Conservation (phyloP, 441 rosid species). For the Geranium incanum region DNA sequence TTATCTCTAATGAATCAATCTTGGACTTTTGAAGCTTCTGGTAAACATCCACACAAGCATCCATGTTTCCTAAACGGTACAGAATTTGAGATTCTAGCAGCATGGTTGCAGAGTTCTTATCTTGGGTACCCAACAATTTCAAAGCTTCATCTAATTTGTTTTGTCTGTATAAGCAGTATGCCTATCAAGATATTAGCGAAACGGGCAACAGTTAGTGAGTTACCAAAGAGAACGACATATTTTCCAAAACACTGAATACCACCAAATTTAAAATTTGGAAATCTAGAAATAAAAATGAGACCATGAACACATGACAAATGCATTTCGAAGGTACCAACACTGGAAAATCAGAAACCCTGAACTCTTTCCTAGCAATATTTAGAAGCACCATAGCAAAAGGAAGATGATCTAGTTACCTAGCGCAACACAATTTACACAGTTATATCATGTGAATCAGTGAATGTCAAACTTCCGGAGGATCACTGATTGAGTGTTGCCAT, state of each 20-base stretch:
- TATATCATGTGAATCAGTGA: no score
- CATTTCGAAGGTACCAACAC: background rate
- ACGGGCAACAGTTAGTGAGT: background rate
- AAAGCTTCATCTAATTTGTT: slow-evolving; percentile 78
- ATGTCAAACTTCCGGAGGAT: background rate
- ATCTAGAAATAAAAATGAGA: background rate
- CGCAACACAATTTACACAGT: background rate
- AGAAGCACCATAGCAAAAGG: background rate
- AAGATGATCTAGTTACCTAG: background rate
- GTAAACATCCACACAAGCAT: slow-evolving; percentile 59
- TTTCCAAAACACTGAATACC: background rate
- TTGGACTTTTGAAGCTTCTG: slow-evolving; percentile 50
- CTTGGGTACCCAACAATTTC: slow-evolving; percentile 42
- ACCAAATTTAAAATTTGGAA: background rate
- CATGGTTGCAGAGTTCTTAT: slow-evolving; percentile 42
- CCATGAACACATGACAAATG: background rate
- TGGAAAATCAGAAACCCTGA: background rate
- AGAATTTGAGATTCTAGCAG: slow-evolving; percentile 79
- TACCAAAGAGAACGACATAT: background rate
- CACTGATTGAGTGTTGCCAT: background rate
- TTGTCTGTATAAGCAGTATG: slow-evolving; percentile 79
- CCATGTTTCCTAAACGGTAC: slow-evolving; percentile 65
- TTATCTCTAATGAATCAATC: slow-evolving; percentile 56
- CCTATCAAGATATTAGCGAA: slow-evolving; percentile 33
- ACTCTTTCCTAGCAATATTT: background rate